These are phyloP conservation scores for Rhododendron kiyosumense DNA, from an alignment of 148 eudicot species.

Conservation along the genomic window DNA sequence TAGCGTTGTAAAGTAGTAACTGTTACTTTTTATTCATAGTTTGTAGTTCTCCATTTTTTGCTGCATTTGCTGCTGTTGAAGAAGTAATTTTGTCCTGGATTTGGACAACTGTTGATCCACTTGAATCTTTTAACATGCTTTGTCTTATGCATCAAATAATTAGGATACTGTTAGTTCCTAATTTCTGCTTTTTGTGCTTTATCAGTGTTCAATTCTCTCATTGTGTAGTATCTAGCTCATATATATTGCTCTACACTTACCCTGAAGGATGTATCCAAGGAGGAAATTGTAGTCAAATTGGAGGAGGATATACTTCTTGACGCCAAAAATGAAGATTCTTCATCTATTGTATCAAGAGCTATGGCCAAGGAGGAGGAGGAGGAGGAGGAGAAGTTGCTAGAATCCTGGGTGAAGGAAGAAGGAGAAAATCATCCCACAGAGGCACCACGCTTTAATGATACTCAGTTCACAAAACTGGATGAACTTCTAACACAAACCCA, in stretches of 20 bases:
- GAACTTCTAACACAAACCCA: conserved; percentile 88
- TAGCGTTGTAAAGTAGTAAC: background rate
- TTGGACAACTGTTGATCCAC: background rate
- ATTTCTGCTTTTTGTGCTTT: background rate
- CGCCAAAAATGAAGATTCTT: conserved; percentile 56
- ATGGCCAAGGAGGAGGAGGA: no score
- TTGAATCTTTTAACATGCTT: background rate
- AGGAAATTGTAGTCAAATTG: conserved; percentile 29
- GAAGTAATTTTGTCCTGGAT: background rate
- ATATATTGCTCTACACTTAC: background rate
- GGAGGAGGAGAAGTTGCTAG: conserved; percentile 62
- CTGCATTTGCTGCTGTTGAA: background rate
- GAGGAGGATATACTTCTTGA: conserved; percentile 42
- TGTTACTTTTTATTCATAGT: background rate
- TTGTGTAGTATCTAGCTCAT: background rate
- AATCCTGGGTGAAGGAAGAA: conserved; percentile 56
- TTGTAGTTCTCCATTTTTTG: background rate
- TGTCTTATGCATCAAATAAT: background rate
- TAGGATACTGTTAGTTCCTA: background rate
- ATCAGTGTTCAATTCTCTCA: background rate
- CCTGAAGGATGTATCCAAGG: conserved; percentile 47
- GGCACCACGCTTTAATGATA: conserved; percentile 50
- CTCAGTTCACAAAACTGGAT: conserved; percentile 79
- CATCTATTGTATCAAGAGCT: conserved; percentile 42
- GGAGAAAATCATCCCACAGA: conserved; percentile 29